Percentiles rank a stretch among this genome's conserved stretches.
These are phyloP conservation scores for Ophiostoma fasciatum DNA, from an alignment of 2,329 filamentous ascomycete genomes.

Conservation along the genomic window DNA sequence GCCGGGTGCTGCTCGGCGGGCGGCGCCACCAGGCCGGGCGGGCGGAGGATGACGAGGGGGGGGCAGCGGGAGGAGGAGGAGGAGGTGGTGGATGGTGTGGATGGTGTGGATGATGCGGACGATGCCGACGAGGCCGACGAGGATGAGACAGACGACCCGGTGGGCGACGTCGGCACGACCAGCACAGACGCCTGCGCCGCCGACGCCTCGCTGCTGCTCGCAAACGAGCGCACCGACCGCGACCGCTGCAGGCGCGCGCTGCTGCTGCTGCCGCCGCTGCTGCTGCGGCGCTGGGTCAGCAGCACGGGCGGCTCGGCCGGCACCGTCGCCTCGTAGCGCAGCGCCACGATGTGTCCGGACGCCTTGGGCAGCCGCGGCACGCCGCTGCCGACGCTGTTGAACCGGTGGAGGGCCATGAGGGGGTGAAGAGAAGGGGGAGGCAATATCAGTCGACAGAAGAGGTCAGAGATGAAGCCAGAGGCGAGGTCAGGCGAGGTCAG, in stretches of 20 bases:
- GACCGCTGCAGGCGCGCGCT: constrained; percentile 18
- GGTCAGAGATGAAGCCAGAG: too few species aligned
- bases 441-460: neutral
- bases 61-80: neutral
- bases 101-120: neutral
- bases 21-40: constrained; percentile 20
- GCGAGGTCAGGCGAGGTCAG: too few species aligned
- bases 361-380: constrained; percentile 25
- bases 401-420: constrained; percentile 24
- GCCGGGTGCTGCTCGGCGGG: constrained; percentile 39
- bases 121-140: too few species aligned
- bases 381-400: constrained; percentile 28
- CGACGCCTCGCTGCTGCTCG: constrained; percentile 4
- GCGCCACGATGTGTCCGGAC: constrained; percentile 27
- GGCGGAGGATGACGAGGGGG: constrained; percentile 20
- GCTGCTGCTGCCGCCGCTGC: neutral
- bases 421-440: neutral
- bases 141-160: constrained; percentile 16
- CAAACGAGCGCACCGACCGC: constrained; percentile 13
- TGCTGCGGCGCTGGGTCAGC: constrained; percentile 17
- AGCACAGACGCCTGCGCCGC: too few species aligned
- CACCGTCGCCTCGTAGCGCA: constrained; percentile 47
- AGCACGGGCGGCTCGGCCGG: constrained; percentile 43
- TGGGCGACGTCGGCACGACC: neutral
- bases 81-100: neutral